Evolutionary conservation across 352 stramenopile genomes (phyloP).

Genomic region (Globisporangium nodosum): DNA sequence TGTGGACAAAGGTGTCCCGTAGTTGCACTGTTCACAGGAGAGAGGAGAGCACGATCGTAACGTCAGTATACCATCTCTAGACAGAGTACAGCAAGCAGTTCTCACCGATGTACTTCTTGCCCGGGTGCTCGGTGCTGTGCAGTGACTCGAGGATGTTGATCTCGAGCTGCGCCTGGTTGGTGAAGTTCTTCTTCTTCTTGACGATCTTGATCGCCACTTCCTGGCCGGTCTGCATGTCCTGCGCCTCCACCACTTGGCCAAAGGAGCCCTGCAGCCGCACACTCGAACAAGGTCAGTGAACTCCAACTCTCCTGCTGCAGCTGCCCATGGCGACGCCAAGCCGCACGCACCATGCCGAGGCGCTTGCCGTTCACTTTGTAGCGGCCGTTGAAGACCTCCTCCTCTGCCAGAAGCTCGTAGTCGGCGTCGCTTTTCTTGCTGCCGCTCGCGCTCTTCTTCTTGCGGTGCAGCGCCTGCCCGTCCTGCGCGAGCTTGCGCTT

Average conservation of each 20-base stretch:
- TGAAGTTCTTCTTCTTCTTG: conserved; percentile 98
- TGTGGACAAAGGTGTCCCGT: conserved; percentile 93
- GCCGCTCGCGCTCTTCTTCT: conserved; percentile 51
- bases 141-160: conserved; percentile 94
- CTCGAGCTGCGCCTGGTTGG: conserved; percentile 95
- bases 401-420: conserved; percentile 53
- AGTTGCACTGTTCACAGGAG: conserved; percentile 74
- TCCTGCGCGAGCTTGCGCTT: conserved; percentile 59
- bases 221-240: conserved; percentile 63
- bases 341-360: conserved; percentile 52
- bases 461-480: conserved; percentile 27
- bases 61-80: conserved; percentile 3
- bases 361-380: conserved; percentile 67
- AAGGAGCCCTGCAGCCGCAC: conserved; percentile 58
- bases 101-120: conserved; percentile 92
- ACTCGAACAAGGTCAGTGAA: conserved; percentile 12
- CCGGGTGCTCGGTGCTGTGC: conserved; percentile 65
- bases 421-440: conserved; percentile 26
- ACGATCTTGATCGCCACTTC: conserved; percentile 99
- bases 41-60: neutral
- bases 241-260: conserved; percentile 74
- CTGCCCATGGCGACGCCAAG: neutral
- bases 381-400: conserved; percentile 75
- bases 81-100: neutral
- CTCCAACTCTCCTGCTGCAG: neutral